Evolutionary conservation across 106 monocot species (phyloP), one percentile per base, ranked within the genome.

Genomic region (Ottelia alismoides): DNA sequence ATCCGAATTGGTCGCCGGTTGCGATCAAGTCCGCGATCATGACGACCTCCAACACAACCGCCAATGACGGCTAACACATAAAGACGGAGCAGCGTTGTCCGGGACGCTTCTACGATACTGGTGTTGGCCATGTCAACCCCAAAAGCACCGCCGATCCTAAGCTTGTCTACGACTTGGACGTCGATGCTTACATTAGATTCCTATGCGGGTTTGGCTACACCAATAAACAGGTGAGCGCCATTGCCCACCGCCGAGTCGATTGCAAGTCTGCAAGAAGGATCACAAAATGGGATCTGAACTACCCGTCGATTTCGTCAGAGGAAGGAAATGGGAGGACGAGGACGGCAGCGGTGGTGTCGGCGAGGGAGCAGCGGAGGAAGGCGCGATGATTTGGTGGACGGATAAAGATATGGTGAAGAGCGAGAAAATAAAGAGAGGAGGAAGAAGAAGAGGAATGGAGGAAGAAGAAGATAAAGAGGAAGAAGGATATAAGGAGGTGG

Each of bases 1-100:
- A 81, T 61, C 74, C 75, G 6, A 63, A 64, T 40, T 94, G 93
- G 93, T 71, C 77, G 19, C 88, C 93, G 29, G 78, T 88, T 40
- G 88, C 88, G 65, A 80, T 88, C 43, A 72, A 81, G 74, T 94
- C 93, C 59, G 93, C 84, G 18, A 72, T 88, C 58, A 81, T 94
- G 77, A 94, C 88, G 6, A 88, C 93, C 45, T 65, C 22, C 20
- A 9, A 45, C 25, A 23, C 23, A 25, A 12, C 20, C 5, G 47
- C 73, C 70, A 77, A 77, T 29, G 35, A 71, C 0, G 75, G 65
- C 20, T 59, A 63, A 29, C 23, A 74, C 1, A 47, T 88, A 18
- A 75, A 70, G 19, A 75, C 49, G 23, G 71, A 44, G 55, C 19
- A 70, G 72, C 30, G 62, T 47, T 49, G 66, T 47, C 31, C 16